Conservation (phyloP, 768 basidiomycete species). For the Calocybe cyanea region DNA sequence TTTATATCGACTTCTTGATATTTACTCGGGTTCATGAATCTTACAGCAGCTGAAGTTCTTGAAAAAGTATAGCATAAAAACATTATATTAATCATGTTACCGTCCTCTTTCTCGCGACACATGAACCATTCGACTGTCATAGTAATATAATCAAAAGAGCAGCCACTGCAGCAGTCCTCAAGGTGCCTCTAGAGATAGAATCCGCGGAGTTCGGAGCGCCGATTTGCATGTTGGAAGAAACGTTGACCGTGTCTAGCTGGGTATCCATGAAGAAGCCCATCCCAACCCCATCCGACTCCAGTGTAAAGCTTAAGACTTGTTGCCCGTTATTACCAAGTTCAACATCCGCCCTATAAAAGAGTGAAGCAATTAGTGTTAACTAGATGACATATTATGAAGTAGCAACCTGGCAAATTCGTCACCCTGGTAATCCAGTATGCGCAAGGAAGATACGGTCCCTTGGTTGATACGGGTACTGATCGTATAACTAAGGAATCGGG, state of each 20-base stretch:
- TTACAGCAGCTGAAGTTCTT: no score
- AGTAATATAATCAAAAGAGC: no score
- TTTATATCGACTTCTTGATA: no score
- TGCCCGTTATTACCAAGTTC: slow-evolving; percentile 5
- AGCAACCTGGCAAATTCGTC: slow-evolving; percentile 10
- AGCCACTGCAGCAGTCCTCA: no score
- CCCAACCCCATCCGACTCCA: slow-evolving; percentile 3
- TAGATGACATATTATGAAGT: neutral
- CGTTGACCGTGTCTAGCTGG: slow-evolving; percentile 8
- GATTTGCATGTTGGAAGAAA: slow-evolving; percentile 9
- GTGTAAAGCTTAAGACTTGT: slow-evolving; percentile 9
- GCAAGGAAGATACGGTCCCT: slow-evolving; percentile 9
- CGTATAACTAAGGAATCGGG: slow-evolving; percentile 7
- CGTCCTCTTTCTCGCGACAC: no score
- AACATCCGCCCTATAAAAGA: neutral
- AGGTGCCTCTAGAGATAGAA: no score
- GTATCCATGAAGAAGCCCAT: slow-evolving; percentile 15
- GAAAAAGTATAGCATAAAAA: no score
- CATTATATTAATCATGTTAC: no score
- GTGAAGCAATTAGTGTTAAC: neutral
- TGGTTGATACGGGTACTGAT: slow-evolving; percentile 8
- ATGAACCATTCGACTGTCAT: no score
- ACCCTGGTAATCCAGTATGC: slow-evolving; percentile 12
- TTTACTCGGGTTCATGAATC: no score
- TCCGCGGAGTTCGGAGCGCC: slow-evolving; percentile 1